Evolutionary conservation across 768 basidiomycete genomes (phyloP).

Genomic region (Sarcodon aspratus): DNA sequence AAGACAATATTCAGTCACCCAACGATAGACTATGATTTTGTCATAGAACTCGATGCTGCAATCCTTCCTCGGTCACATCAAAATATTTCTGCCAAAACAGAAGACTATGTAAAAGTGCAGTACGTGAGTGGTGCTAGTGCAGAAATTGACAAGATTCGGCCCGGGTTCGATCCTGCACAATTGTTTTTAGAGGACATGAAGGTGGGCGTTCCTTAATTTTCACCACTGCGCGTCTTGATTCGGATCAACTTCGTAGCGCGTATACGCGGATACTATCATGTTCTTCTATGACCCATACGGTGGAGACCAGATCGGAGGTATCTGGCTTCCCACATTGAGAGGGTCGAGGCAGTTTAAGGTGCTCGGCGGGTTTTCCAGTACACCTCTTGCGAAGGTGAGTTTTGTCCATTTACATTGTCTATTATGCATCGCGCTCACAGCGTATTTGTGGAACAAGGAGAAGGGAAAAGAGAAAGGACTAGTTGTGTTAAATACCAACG

Average conservation of each 20-base stretch:
- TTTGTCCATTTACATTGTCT: neutral
- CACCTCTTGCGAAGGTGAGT: conserved; percentile 31
- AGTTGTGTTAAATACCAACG: conserved; percentile 56
- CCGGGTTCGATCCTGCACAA: conserved; percentile 75
- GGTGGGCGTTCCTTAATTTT: conserved; percentile 26
- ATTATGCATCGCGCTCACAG: neutral
- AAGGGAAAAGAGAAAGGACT: conserved; percentile 38
- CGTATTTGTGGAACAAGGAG: conserved; percentile 9
- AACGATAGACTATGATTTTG: conserved; percentile 72
- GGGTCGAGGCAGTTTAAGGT: conserved; percentile 64
- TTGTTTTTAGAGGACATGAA: conserved; percentile 61
- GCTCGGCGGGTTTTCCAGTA: conserved; percentile 68
- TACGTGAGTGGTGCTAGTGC: neutral
- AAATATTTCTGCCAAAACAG: conserved; percentile 35
- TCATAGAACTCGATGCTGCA: conserved; percentile 61
- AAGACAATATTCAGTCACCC: conserved; percentile 79
- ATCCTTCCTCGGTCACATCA: conserved; percentile 68
- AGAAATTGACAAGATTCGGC: conserved; percentile 17
- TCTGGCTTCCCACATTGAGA: conserved; percentile 75
- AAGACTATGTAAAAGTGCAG: conserved; percentile 6
- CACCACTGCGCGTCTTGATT: neutral
- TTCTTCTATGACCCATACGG: conserved; percentile 82
- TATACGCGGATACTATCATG: conserved; percentile 67
- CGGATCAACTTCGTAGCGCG: conserved; percentile 28
- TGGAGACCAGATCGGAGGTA: conserved; percentile 64